A percentile compares a stretch with the other conserved stretches of the same genome.
Evolutionary conservation across 768 basidiomycete genomes (phyloP).

Genomic region (Leucogyrophana mollusca): DNA sequence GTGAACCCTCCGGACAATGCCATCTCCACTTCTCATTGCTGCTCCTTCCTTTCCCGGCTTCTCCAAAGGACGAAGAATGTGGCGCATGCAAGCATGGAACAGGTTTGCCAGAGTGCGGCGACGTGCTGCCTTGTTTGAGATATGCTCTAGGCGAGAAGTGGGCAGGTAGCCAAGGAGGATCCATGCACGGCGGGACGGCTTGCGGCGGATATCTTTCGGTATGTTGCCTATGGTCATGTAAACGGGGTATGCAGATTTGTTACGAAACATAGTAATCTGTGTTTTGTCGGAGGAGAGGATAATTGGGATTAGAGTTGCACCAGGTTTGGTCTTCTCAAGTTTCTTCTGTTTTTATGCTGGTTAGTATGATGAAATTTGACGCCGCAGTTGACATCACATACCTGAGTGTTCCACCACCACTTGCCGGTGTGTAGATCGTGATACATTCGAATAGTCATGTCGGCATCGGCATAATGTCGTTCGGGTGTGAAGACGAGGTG

Average conservation of each 20-base stretch:
- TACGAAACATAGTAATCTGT: constrained; percentile 9
- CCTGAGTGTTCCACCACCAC: constrained; percentile 55
- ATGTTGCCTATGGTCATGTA: constrained; percentile 36
- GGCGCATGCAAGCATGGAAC: constrained; percentile 36
- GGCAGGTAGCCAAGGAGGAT: constrained; percentile 40
- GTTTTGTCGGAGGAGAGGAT: constrained; percentile 3
- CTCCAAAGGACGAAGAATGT: constrained; percentile 30
- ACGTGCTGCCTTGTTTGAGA: background rate
- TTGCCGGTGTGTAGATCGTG: constrained; percentile 45
- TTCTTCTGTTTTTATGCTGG: too few species aligned
- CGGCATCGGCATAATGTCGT: constrained; percentile 32
- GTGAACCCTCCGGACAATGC: constrained; percentile 23
- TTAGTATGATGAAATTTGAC: too few species aligned
- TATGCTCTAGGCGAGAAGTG: constrained; percentile 25
- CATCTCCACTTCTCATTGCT: constrained; percentile 35
- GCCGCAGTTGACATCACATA: constrained; percentile 14
- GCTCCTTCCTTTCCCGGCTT: constrained; percentile 30
- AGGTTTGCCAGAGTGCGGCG: constrained; percentile 7
- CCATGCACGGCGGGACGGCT: constrained; percentile 32
- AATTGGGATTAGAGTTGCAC: background rate
- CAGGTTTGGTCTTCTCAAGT: background rate
- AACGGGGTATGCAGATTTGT: constrained; percentile 13
- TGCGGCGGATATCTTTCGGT: constrained; percentile 32
- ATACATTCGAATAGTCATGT: constrained; percentile 27
- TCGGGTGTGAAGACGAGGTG: constrained; percentile 35